A percentile compares a stretch with the other conserved stretches of the same genome.
These are phyloP conservation scores for Aspergillus sp. DNA, from an alignment of 2,329 filamentous ascomycete species.

Conservation along the genomic window DNA sequence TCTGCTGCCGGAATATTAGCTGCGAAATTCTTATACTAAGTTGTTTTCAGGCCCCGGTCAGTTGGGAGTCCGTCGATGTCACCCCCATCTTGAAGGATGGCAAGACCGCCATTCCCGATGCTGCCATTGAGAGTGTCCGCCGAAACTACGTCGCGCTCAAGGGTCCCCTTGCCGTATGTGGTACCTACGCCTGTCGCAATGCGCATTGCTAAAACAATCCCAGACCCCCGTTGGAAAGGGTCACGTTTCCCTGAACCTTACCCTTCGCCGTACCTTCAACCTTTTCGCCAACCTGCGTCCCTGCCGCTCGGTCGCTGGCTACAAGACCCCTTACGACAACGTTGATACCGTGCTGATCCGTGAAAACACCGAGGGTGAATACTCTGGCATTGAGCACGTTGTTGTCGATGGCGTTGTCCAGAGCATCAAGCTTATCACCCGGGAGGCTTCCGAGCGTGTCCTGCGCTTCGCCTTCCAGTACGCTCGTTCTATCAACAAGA, in stretches of 20 bases:
- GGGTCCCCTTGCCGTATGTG: slow-evolving; percentile 86
- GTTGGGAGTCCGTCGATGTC: slow-evolving; percentile 97
- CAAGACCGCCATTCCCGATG: slow-evolving; percentile 90
- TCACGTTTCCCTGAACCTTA: slow-evolving; percentile 98
- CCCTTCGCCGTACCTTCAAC: slow-evolving; percentile 98
- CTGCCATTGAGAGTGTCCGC: slow-evolving; percentile 88
- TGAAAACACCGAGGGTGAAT: slow-evolving; percentile 99
- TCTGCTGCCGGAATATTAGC: not conserved
- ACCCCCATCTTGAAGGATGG: slow-evolving; percentile 91
- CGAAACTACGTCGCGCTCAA: slow-evolving; percentile 98
- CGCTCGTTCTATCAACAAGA: slow-evolving; percentile 87
- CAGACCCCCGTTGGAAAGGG: slow-evolving; percentile 96
- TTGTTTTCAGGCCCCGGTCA: slow-evolving; percentile 71
- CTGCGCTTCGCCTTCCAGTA: slow-evolving; percentile 98
- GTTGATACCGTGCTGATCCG: slow-evolving; percentile 97
- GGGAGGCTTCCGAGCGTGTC: slow-evolving; percentile 90
- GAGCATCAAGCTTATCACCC: slow-evolving; percentile 99
- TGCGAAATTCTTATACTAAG: slow-evolving; percentile 27
- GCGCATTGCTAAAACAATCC: slow-evolving; percentile 25
- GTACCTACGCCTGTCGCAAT: not conserved
- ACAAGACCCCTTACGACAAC: slow-evolving; percentile 97
- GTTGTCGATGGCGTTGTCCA: slow-evolving; percentile 98
- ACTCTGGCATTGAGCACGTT: slow-evolving; percentile 98
- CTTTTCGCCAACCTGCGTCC: slow-evolving; percentile 99
- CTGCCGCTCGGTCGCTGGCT: slow-evolving; percentile 94